A percentile compares a stretch with the other conserved stretches of the same genome.
Evolutionary conservation across 192 early-diverging fungal species (phyloP).

Genomic region (Phlyctochytrium arcticum): DNA sequence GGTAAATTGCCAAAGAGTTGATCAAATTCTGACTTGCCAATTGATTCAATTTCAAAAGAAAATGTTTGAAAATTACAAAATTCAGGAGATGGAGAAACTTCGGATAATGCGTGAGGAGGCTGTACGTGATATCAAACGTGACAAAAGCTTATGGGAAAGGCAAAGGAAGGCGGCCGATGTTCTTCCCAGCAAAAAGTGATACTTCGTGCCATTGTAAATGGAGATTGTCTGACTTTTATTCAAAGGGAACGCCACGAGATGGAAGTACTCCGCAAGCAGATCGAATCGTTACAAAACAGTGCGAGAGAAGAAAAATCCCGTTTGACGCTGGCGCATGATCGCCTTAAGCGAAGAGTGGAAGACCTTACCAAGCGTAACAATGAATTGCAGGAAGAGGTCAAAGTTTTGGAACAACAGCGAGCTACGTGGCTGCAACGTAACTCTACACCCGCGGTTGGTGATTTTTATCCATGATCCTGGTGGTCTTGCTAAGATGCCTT

Average conservation of each 20-base stretch:
- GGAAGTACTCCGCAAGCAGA: constrained; percentile 28
- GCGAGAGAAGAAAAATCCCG: constrained; percentile 26
- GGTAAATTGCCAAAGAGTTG: not conserved
- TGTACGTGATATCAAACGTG: constrained; percentile 9
- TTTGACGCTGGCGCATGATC: constrained; percentile 18
- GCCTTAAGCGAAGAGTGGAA: constrained; percentile 24
- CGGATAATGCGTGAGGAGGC: not conserved
- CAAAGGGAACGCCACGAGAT: constrained; percentile 42
- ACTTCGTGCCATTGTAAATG: not conserved
- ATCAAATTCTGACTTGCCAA: not conserved
- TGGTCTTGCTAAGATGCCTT: not conserved
- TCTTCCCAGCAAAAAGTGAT: constrained; percentile 28
- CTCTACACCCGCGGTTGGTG: not conserved
- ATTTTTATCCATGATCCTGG: not conserved
- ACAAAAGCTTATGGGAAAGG: constrained; percentile 26
- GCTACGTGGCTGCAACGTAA: constrained; percentile 10
- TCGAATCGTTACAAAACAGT: constrained; percentile 16
- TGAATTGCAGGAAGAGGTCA: constrained; percentile 35
- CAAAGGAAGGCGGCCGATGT: constrained; percentile 25
- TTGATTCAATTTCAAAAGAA: not conserved
- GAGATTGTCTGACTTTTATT: not conserved
- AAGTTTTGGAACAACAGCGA: constrained; percentile 34
- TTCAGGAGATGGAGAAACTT: not conserved
- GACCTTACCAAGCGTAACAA: constrained; percentile 29
- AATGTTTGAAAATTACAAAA: constrained; percentile 9